Evolutionary conservation across 2,329 filamentous ascomycete genomes (phyloP).

Genomic region (Colletotrichum sp.): DNA sequence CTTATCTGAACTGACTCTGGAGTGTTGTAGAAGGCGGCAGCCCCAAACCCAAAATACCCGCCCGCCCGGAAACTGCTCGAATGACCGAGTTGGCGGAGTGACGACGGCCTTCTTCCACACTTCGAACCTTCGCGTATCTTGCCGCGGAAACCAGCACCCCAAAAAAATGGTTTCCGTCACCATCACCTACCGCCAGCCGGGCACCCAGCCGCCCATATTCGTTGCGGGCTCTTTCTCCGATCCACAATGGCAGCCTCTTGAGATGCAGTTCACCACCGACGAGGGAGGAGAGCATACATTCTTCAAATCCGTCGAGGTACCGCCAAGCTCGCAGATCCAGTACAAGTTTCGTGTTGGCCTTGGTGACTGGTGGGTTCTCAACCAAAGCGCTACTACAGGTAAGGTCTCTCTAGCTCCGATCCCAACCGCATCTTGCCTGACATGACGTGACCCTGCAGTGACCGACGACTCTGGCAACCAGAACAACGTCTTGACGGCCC

Average conservation of each 20-base stretch:
- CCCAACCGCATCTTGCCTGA: neutral
- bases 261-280: constrained; percentile 63
- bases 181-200: constrained; percentile 65
- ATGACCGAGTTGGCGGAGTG: constrained; percentile 7
- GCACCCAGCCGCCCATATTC: constrained; percentile 69
- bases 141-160: neutral
- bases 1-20: neutral
- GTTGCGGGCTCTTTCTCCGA: constrained; percentile 72
- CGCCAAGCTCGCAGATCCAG: constrained; percentile 65
- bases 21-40: neutral
- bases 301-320: constrained; percentile 56
- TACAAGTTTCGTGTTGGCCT: constrained; percentile 76
- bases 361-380: constrained; percentile 72
- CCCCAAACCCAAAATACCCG: neutral
- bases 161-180: constrained; percentile 45
- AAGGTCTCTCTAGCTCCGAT: constrained; percentile 26
- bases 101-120: neutral
- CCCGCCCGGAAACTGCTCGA: neutral
- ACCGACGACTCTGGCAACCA: constrained; percentile 50
- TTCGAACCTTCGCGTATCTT: constrained; percentile 26
- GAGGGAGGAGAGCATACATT: constrained; percentile 63
- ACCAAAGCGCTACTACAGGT: constrained; percentile 67
- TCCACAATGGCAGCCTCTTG: constrained; percentile 68
- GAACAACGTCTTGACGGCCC: constrained; percentile 49
- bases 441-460: constrained; percentile 25